A percentile compares a stretch with the other conserved stretches of the same genome.
phyloP scores from a whole-genome alignment of 2,329 filamentous ascomycete species.

The Pyrenophora graminea region DNA sequence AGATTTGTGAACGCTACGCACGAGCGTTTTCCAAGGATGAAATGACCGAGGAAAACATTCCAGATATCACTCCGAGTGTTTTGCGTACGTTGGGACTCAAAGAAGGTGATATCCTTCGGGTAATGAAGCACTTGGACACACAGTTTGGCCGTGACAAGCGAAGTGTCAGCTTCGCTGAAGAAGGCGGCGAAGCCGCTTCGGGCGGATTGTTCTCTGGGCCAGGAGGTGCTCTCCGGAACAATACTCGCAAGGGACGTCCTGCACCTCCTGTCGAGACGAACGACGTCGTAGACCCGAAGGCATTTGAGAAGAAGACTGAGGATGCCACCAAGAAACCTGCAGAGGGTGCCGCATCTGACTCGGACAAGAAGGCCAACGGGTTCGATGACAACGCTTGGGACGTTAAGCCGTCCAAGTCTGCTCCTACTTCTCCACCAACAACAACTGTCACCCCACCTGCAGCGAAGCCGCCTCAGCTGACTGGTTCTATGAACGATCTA shows the following conservation, averaged over 20 bases:
- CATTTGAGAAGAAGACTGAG: constrained; percentile 68
- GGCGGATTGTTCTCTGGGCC: constrained; percentile 88
- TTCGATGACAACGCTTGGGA: constrained; percentile 99
- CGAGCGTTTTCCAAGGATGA: constrained; percentile 88
- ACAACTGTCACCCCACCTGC: constrained; percentile 49
- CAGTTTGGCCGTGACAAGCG: constrained; percentile 70
- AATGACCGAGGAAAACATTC: constrained; percentile 91
- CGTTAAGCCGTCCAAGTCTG: constrained; percentile 77
- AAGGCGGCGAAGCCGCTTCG: constrained; percentile 63
- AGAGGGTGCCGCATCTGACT: constrained; percentile 54
- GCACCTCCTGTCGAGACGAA: constrained; percentile 83
- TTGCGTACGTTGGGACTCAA: constrained; percentile 89
- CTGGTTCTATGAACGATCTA: constrained; percentile 71
- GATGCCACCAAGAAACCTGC: constrained; percentile 50
- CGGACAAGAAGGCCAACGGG: constrained; percentile 60
- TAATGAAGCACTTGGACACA: constrained; percentile 85
- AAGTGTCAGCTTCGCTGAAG: constrained; percentile 61
- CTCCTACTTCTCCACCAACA: constrained; percentile 47
- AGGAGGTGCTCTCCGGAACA: constrained; percentile 88
- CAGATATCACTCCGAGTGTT: constrained; percentile 82
- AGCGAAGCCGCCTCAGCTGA: constrained; percentile 45
- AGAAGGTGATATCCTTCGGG: constrained; percentile 93
- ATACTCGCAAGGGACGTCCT: constrained; percentile 89
- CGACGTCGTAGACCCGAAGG: constrained; percentile 85
- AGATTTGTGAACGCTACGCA: constrained; percentile 91